Evolutionary conservation across 2,329 filamentous ascomycete species (phyloP), one percentile per base, ranked within the genome.

Genomic region (Mariannaea elegans): DNA sequence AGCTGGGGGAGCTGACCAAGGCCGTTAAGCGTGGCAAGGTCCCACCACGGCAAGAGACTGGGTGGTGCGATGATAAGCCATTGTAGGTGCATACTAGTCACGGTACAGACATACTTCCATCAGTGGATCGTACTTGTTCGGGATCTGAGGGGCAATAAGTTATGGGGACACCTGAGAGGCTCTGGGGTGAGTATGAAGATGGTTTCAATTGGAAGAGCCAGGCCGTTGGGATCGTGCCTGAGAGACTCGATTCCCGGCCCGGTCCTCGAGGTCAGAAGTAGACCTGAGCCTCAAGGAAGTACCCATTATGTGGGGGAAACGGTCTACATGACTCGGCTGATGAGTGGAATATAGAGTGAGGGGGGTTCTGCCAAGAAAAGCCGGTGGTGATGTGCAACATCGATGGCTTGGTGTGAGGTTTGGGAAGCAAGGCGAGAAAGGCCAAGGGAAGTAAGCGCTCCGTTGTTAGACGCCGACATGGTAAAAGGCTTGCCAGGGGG

Each of bases 1-100:
- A 56, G 32, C 55, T 59, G 59, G 54, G 59, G 61, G 49, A 55
- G 27, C 50, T 50, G 55, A 31, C 39, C 41, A 58, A 45, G 24
- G 57, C 14, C 56, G 50, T 44, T n/a, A 46, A 39, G 41, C 32
- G 56, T 57, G 56, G 51, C 58, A 49, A 59, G 61, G 50, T 50
- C 66, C 65, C 64, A 63, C 66, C 27, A 42, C 46, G 48, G 65
- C 58, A 66, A 27, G 45, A 57, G 36, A 54, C 32, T 56, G 64
- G 38, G 54, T 65, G 62, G 65, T 61, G 64, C 65, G 38, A 67
- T 63, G 67, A 67, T 68, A 70, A 68, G 64, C 60, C 49, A 53
- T 50, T 24, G 48, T 16, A 55, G 5, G 32, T 44, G 56, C 44
- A 54, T 49, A 27, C 19, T 31, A 34, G n/a, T n/a, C n/a, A n/a